Evolutionary conservation across 2,329 filamentous ascomycete species (phyloP), one percentile per base, ranked within the genome.

Genomic region (Cryphonectria nitschkei): DNA sequence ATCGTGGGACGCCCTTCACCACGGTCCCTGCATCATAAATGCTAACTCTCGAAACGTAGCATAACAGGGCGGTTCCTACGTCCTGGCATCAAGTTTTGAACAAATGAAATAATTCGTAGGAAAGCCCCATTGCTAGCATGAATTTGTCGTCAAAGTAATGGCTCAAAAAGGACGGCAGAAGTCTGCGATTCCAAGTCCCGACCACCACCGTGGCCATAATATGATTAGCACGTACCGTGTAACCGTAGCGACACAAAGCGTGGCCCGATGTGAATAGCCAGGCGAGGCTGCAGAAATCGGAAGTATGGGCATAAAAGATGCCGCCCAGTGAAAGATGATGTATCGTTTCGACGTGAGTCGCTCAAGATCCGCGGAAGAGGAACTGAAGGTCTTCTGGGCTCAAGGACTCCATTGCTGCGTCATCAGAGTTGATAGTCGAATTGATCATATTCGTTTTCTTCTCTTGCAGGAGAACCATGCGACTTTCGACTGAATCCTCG

Each of bases 381-480:
- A 99, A 99, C 81, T 97, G 93, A 87, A 99, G 92, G 79, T 99
- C 96, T 80, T 95, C 92, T 0, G 93, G 91, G 19, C 90, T 97
- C 73, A 99, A 84, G 69, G 94, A 95, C 79, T 98, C 94, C 88
- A 98, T 93, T 0, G 95, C 94, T 62, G 92, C 87, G 76, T 96
- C 92, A 78, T 98, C 95, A 60, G 93, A 92, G 80, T 98, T 98
- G 80, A 99, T 95, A 0, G 96, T 99, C 39, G 94, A 95, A 76
- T 95, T 93, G 78, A 99, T 99, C 93, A 99, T 95, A 78, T 92
- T 95, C 0, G 95, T 94, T 84, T 99, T 99, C 88, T 99, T 99
- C 84, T 99, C 96, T 80, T 99, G 96, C 37, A 99, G 87, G 75
- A 96, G 85, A 2, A 99, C 94, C 88, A 99, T 99, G 62, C 96